Evolutionary conservation across 768 basidiomycete genomes (phyloP), one percentile per base, ranked within the genome.

Genomic region (Tricholoma flavovirens): DNA sequence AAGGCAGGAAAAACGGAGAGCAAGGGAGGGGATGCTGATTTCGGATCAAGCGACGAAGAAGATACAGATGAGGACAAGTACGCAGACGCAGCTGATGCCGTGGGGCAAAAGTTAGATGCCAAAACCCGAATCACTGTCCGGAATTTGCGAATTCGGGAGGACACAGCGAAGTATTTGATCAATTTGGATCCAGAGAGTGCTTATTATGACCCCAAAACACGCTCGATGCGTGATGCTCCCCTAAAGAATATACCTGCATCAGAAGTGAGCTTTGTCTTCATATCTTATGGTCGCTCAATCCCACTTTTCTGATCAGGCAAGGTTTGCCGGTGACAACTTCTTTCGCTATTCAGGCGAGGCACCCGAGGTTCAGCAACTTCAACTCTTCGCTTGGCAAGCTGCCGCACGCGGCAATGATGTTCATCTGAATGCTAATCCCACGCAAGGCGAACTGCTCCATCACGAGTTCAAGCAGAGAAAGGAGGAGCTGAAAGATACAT

Each of bases 141-240:
- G 58, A 98, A 99, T 73, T 77, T 99, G 65, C 90, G 97, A 75
- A 98, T 99, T 62, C 88, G 97, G 67, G 97, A 99, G 73, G 97
- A 99, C 69, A 98, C 96, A 1, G 97, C 97, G 9, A 99, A 99
- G 69, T 99, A 99, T 69, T 82, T 99, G 66, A 90, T 96, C 70
- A 99, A 98, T 69, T 70, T 99, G 69, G 94, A 98, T 70, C 88
- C 89, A 1, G 87, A 92, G 0, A 93, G 90, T 64, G 97, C 97
- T 8, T 98, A 98, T 75, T 99, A 99, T 68, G 97, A 99, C 67
- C 97, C 97, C 48, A 99, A 99, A 76, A 98, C 97, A 11, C 87
- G 97, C 66, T 98, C 96, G 6, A 99, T 99, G 97, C 88, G 97
- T 72, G 97, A 99, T 66, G 95, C 96, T 40, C 97, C 96, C 0